Percentiles rank a stretch among this genome's conserved stretches.
Evolutionary conservation across 2,329 filamentous ascomycete genomes (phyloP).

Genomic region (Colletotrichum agaves): DNA sequence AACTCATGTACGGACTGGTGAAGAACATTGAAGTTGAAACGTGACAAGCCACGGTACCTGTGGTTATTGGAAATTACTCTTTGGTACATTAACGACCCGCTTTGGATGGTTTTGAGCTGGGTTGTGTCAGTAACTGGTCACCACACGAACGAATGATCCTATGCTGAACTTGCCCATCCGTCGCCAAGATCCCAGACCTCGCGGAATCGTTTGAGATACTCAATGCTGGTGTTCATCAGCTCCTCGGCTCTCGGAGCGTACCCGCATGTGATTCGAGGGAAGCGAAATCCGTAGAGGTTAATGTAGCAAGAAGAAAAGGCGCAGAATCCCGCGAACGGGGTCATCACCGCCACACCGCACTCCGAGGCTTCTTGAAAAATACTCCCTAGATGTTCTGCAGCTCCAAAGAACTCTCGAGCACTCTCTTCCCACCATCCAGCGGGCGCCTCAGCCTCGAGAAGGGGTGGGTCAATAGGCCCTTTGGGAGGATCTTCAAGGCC

Average conservation of each 20-base stretch:
- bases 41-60: constrained; percentile 42
- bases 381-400: constrained; percentile 49
- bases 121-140: neutral
- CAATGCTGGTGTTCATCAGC: constrained; percentile 41
- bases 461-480: constrained; percentile 53
- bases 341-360: constrained; percentile 49
- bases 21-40: constrained; percentile 44
- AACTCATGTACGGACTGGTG: constrained; percentile 48
- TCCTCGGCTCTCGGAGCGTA: constrained; percentile 42
- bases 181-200: constrained; percentile 45
- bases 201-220: constrained; percentile 44
- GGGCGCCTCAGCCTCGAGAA: constrained; percentile 50
- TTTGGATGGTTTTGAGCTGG: constrained; percentile 35
- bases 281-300: constrained; percentile 52
- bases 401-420: constrained; percentile 48
- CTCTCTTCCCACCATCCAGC: constrained; percentile 53
- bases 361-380: constrained; percentile 52
- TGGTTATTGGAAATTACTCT: constrained; percentile 40
- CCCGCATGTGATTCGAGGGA: constrained; percentile 54
- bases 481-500: constrained; percentile 46
- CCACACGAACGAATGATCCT: fast-evolving
- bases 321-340: constrained; percentile 58
- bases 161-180: constrained; percentile 41
- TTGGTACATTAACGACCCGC: constrained; percentile 44
- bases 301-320: constrained; percentile 56